phyloP scores from a whole-genome alignment of 768 basidiomycete genomes.

The Boletus pseudopeckii region DNA sequence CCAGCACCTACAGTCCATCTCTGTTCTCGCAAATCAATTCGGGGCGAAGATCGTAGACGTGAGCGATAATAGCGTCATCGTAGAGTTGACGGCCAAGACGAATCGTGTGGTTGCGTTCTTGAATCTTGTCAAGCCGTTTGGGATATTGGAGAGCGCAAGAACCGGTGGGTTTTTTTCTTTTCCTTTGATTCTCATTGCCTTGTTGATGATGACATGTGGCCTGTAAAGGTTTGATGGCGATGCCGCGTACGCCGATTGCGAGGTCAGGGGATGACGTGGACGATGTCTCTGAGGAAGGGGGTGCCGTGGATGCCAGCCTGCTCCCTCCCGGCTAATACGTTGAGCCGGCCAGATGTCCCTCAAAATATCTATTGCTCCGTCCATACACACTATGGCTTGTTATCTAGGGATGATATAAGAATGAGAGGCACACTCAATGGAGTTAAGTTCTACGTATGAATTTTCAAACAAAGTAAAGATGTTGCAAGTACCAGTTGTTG shows the following conservation, averaged over 20 bases:
- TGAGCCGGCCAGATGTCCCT: background rate
- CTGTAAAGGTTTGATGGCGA: constrained; percentile 84
- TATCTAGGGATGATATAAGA: background rate
- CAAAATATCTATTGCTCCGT: background rate
- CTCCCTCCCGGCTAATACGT: constrained; percentile 83
- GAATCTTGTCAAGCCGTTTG: constrained; percentile 87
- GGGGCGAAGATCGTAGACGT: constrained; percentile 93
- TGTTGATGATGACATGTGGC: background rate
- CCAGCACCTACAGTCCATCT: constrained; percentile 84
- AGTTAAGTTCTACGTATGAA: background rate
- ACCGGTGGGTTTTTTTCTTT: constrained; percentile 58
- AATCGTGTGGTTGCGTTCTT: constrained; percentile 90
- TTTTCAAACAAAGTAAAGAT: no score
- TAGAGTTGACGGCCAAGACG: constrained; percentile 94
- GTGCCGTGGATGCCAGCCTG: constrained; percentile 81
- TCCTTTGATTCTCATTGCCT: background rate
- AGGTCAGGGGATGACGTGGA: constrained; percentile 57
- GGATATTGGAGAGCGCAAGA: constrained; percentile 90
- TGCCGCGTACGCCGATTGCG: constrained; percentile 92
- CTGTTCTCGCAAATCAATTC: constrained; percentile 81
- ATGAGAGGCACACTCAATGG: background rate
- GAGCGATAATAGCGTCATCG: constrained; percentile 90
- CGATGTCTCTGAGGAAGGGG: constrained; percentile 46
- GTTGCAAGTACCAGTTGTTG: no score
- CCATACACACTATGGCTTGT: background rate